A percentile compares a stretch with the other conserved stretches of the same genome.
Conservation (phyloP, 768 basidiomycete genomes). For the Podaxis pistillaris region DNA sequence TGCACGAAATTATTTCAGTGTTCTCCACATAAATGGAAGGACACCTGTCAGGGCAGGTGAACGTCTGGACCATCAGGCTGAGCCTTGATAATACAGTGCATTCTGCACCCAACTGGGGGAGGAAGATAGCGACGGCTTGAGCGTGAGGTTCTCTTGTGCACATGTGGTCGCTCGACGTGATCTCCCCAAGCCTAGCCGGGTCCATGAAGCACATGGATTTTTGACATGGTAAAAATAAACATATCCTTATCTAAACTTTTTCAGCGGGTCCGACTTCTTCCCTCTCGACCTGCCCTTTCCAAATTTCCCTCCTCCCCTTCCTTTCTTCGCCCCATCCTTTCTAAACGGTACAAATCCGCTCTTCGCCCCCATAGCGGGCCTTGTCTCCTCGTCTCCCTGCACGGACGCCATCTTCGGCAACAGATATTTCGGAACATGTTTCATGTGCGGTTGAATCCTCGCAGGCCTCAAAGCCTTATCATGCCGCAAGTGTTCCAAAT, state of each 20-base stretch:
- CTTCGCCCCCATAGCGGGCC: conserved; percentile 11
- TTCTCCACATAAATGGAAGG: too few relatives aligned
- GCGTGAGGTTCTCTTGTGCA: too few relatives aligned
- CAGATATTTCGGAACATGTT: conserved; percentile 91
- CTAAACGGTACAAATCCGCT: conserved; percentile 72
- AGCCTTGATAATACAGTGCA: too few relatives aligned
- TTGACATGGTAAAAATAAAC: background rate
- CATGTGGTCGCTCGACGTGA: too few relatives aligned
- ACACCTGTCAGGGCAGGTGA: too few relatives aligned
- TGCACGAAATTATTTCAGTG: too few relatives aligned
- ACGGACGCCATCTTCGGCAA: conserved; percentile 78
- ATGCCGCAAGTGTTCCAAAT: conserved; percentile 89
- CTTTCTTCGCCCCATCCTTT: conserved; percentile 58
- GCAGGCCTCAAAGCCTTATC: conserved; percentile 93
- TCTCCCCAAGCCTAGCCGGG: too few relatives aligned
- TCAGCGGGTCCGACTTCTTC: conserved; percentile 77
- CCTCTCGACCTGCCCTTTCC: conserved; percentile 49
- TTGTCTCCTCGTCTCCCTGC: conserved; percentile 34
- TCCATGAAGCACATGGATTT: background rate
- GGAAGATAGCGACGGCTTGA: too few relatives aligned
- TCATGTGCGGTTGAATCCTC: conserved; percentile 90
- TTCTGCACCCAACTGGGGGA: too few relatives aligned
- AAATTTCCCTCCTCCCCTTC: conserved; percentile 54
- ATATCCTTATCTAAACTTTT: conserved; percentile 49
- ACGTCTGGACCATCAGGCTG: too few relatives aligned